Base-by-base conservation (phyloP, 257 asterid species). In the Anisodus tanguticus region DNA sequence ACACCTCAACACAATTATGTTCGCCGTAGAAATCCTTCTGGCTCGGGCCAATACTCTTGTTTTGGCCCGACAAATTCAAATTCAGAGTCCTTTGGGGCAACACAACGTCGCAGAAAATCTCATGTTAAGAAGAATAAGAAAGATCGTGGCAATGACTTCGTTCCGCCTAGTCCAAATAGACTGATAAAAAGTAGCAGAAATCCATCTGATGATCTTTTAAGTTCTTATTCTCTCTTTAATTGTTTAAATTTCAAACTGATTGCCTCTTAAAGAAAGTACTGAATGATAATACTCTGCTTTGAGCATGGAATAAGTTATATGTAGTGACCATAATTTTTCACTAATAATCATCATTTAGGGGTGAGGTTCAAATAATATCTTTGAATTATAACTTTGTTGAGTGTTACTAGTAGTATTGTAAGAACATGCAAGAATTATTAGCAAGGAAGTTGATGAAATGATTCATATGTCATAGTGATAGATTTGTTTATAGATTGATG, bases 191-290 rank as follows among this genome's bases (percentile, higher is more conserved):
- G 81, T 9, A 85, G 85, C 68, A 66, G 79, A 55, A 85, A 85
- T 77, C 63, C 85, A 26, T 74, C 81, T 63, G 94, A 91, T 81
- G 95, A 91, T 68, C 51, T 85, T 54, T 95, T 94, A 88, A 91
- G 94, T 85, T 16, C 58, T 41, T 15, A 3, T 35, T 39, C 63
- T 76, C 4, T 9, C 35, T 37, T 83, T 17, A 15, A 8, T 62
- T 15, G 1, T 74, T 4, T 2, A 13, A 6, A 80, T 57, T 68
- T 26, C 45, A 13, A 79, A 54, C 6, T 17, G 3, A 55, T 47
- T 41, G 79, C 67, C 81, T 82, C 41, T 10, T 58, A 41, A 81
- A 22, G 10, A 11, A 64, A 9, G 3, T 6, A 64, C 4, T 1
- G 17, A 64, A 64, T 22, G 41, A 63, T 10, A 63, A 1, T 22